Evolutionary conservation across 441 rosid genomes (phyloP), one percentile per base, ranked within the genome.

Genomic region (Erodium chrysanthum): DNA sequence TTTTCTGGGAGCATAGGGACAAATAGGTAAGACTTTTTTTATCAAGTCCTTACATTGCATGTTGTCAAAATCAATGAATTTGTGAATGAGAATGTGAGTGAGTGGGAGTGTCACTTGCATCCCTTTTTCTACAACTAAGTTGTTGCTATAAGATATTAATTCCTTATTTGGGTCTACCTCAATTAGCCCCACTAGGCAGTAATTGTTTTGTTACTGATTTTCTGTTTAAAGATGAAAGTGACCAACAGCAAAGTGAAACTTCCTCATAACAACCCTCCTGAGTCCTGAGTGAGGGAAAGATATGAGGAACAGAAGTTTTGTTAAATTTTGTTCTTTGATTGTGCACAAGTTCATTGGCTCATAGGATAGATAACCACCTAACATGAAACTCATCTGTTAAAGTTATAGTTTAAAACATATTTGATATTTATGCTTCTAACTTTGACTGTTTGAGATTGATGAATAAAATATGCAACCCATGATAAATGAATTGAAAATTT

Each of bases 31-130:
- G 23, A 20, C 23, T 18, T 54, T 9, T 54, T 17, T 7, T 50
- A 15, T 52, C 59, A 52, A 52, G 15, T 52, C 59, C 59, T 17
- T 52, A 22, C 10, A 8, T 52, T 54, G 60, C 60, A 17, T 54
- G 23, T 18, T 56, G 61, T 56, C 25, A 56, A 56, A 56, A 21
- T 56, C 29, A 56, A 56, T 56, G 61, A 20, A 56, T 21, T 56
- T 56, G 27, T 12, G 29, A 20, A 56, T 56, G 14, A 20, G 18
- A 21, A 8, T 20, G 27, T 12, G 29, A 20, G 21, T 56, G 14
- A 20, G 18, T 9, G 2, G 8, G 7, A 33, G 7, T 56, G 12
- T 56, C 23, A 27, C 23, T 56, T 56, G 20, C 61, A 42, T 52
- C 59, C 21, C 61, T 20, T 21, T 33, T 33, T 33, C 37, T 56